Base-by-base conservation (phyloP, 1,284 basidiomycete genomes). In the Tranzscheliella williamsii region DNA sequence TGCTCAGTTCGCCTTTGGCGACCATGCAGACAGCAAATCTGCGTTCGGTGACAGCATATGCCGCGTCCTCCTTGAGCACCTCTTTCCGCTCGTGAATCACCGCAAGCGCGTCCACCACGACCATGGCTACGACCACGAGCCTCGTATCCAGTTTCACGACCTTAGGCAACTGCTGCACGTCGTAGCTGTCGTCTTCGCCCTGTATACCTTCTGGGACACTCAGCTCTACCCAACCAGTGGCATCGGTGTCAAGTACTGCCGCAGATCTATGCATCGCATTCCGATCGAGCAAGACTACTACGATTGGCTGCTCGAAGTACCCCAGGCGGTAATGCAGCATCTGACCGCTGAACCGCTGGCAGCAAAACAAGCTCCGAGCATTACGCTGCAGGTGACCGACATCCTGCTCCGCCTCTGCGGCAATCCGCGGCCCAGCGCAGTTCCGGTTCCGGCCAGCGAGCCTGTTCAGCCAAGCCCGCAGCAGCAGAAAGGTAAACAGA, bases 131-230 rank as follows among this genome's bases (percentile, higher is more conserved):
- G 24, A 18, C 2, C 17, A 5, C 24, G 12, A 30, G 18, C 9
- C 18, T 6, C 4, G 21, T 4, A 24, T 50, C 7, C 7, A 8
- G 13, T 47, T 64, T 29, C 24, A 30, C 15, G 32, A 58, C n/a
- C 42, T 53, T 13, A 40, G 38, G 16, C 37, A 54, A 12, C 24
- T 58, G 22, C 45, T 58, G 24, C 46, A 24, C 24, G 34, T 35
- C 13, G 35, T 51, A 23, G 54, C 49, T 0, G 37, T 58, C 3
- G 45, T 44, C 2, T 54, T 57, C 30, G 53, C 54, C 13, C 36
- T 64, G 15, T 64, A 53, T 21, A n/a, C 41, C 4, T 46, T 58
- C 36, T 64, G 61, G 61, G 17, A 41, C 7, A 54, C 61, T 1
- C 61, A 64, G 21, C 20, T 58, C 36, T 47, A 43, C 12, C 46